Evolutionary conservation across 75 land plant species (phyloP), one percentile per base, ranked within the genome.

Genomic region (Pseudotsuga menziesii): DNA sequence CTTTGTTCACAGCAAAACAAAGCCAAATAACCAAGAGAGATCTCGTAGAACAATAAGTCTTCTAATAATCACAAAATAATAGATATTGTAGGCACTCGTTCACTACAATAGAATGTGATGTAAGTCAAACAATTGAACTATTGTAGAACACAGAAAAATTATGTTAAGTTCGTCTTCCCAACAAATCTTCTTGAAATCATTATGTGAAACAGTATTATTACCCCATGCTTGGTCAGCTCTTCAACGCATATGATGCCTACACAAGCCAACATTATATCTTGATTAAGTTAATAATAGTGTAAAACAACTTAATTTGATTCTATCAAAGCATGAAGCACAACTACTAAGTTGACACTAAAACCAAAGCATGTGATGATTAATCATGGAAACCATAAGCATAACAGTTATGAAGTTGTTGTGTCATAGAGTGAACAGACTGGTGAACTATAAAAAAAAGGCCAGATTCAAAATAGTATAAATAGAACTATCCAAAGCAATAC

Each of bases 191-290:
- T 20, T 35, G 41, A 23, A 69, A 20, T 23, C n/a, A 20, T 41
- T 41, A 29, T 12, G n/a, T 44, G 20, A 13, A n/a, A 19, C 48
- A 69, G n/a, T 48, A 69, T 41, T 41, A 69, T 20, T 5, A 52
- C 69, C 7, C 32, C 67, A 63, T 14, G 19, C 16, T 32, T 15
- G 12, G 7, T 16, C 20, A 27, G 48, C 32, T 67, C 2, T 6
- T 69, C 72, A 69, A 19, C 52, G 72, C 72, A 69, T 41, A 69
- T 69, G 72, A 69, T 69, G 72, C 72, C 72, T 69, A 8, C 72
- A 69, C 72, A 69, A 69, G 54, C n/a, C 54, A 41, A 69, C 35
- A 36, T 4, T n/a, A 19, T n/a, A 29, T 2, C 14, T 69, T 39
- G 4, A 69, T 39, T 32, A 41, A 41, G 11, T n/a, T n/a, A 44